Conservation (phyloP, 2,329 filamentous ascomycete species). For the Penicillium sp. region DNA sequence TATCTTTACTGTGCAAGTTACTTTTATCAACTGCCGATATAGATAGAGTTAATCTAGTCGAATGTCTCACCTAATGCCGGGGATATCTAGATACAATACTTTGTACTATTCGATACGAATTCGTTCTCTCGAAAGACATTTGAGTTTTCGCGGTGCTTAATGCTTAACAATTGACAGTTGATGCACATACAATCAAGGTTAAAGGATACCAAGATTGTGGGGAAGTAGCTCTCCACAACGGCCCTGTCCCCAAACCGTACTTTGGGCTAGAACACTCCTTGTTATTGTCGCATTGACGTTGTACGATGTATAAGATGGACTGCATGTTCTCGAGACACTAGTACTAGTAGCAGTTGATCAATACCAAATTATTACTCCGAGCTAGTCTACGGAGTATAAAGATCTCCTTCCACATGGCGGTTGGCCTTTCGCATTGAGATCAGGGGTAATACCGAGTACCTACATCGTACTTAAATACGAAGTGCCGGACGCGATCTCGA, state of each 20-base stretch:
- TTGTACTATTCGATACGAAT: neutral
- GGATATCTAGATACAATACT: too few species aligned
- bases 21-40: neutral
- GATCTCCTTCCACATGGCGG: neutral
- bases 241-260: neutral
- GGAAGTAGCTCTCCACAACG: slow-evolving; percentile 1
- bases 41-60: neutral
- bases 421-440: neutral
- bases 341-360: neutral
- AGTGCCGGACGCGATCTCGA: neutral
- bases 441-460: neutral
- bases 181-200: neutral
- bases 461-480: neutral
- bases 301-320: neutral
- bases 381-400: neutral
- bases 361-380: neutral
- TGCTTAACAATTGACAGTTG: neutral
- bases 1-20: neutral
- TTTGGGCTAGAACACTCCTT: neutral
- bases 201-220: slow-evolving; percentile 1
- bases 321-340: neutral
- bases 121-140: neutral
- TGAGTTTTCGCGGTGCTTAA: neutral
- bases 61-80: neutral
- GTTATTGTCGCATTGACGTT: neutral